Evolutionary conservation across 768 basidiomycete species (phyloP).

Genomic region (Hericium erinaceus): DNA sequence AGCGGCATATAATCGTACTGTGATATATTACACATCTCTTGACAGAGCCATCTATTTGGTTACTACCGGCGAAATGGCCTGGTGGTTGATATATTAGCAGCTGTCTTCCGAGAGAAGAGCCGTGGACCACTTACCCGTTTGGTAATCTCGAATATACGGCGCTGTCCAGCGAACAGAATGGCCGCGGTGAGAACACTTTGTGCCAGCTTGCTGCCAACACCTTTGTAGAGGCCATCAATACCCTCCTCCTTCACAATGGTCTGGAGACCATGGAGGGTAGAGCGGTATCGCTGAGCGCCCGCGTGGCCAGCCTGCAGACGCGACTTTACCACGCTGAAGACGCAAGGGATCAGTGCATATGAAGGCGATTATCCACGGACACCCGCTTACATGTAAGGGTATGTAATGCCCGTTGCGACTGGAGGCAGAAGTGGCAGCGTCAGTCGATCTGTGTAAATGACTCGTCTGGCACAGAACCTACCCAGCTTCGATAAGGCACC

Average conservation of each 20-base stretch:
- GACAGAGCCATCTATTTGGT: too few relatives aligned
- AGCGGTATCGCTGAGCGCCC: slow-evolving; percentile 60
- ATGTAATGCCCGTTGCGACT: slow-evolving; percentile 48
- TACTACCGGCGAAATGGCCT: too few relatives aligned
- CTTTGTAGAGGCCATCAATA: slow-evolving; percentile 76
- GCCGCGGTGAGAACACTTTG: slow-evolving; percentile 93
- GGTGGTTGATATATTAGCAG: too few relatives aligned
- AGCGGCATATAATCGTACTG: too few relatives aligned
- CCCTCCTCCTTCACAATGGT: slow-evolving; percentile 77
- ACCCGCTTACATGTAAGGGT: slow-evolving; percentile 59
- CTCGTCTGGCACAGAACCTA: slow-evolving; percentile 23
- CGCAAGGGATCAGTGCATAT: background rate
- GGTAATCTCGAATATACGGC: slow-evolving; percentile 68
- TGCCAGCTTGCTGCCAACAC: slow-evolving; percentile 77
- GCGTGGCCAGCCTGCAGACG: slow-evolving; percentile 70
- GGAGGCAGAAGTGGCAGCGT: background rate
- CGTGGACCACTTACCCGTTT: slow-evolving; percentile 31
- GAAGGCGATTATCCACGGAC: background rate
- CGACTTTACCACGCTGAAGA: slow-evolving; percentile 59
- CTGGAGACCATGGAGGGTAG: slow-evolving; percentile 66
- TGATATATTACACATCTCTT: too few relatives aligned
- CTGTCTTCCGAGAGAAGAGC: too few relatives aligned
- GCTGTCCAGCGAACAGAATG: slow-evolving; percentile 86
- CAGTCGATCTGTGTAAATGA: background rate
- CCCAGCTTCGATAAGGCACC: slow-evolving; percentile 90